A percentile compares a stretch with the other conserved stretches of the same genome.
Conservation (phyloP, 2,329 filamentous ascomycete genomes). For the Alternaria triticimaculans region DNA sequence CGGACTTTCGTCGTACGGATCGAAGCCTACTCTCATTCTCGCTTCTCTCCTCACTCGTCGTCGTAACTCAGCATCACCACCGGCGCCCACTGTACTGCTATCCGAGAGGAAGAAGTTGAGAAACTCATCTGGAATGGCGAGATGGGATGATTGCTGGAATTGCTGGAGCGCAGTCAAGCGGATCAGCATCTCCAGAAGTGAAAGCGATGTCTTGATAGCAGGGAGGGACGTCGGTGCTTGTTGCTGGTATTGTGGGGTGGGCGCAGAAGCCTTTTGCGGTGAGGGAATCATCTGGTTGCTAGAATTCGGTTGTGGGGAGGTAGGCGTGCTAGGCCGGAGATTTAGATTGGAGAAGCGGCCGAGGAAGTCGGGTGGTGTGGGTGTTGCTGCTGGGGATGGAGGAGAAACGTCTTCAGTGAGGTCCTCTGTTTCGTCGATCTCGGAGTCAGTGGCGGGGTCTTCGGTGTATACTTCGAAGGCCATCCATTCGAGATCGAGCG, state of each 20-base stretch:
- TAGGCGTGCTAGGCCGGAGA: slow-evolving; percentile 41
- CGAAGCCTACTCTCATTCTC: slow-evolving; percentile 68
- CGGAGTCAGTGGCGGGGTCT: slow-evolving; percentile 63
- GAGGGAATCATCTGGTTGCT: slow-evolving; percentile 40
- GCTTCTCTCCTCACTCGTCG: slow-evolving; percentile 67
- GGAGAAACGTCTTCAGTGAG: slow-evolving; percentile 17
- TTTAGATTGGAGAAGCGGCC: slow-evolving; percentile 57
- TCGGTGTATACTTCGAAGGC: slow-evolving; percentile 85
- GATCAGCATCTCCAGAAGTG: slow-evolving; percentile 86
- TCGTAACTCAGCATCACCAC: slow-evolving; percentile 66
- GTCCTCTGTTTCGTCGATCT: slow-evolving; percentile 51
- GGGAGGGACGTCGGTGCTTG: slow-evolving; percentile 43
- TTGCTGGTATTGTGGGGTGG: slow-evolving; percentile 11
- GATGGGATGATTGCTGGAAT: slow-evolving; percentile 86
- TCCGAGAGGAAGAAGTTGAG: slow-evolving; percentile 85
- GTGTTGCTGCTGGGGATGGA: slow-evolving; percentile 21
- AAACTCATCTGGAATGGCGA: slow-evolving; percentile 89
- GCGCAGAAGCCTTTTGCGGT: slow-evolving; percentile 26
- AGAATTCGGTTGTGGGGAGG: slow-evolving; percentile 17
- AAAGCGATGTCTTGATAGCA: slow-evolving; percentile 71
- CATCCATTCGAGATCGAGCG: slow-evolving; percentile 88
- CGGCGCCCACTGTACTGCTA: slow-evolving; percentile 69
- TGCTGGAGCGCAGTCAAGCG: slow-evolving; percentile 87
- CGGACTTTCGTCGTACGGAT: slow-evolving; percentile 74
- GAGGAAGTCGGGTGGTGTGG: slow-evolving; percentile 51